Base-by-base conservation (phyloP, 768 basidiomycete species). In the Pisolithus microcarpus region DNA sequence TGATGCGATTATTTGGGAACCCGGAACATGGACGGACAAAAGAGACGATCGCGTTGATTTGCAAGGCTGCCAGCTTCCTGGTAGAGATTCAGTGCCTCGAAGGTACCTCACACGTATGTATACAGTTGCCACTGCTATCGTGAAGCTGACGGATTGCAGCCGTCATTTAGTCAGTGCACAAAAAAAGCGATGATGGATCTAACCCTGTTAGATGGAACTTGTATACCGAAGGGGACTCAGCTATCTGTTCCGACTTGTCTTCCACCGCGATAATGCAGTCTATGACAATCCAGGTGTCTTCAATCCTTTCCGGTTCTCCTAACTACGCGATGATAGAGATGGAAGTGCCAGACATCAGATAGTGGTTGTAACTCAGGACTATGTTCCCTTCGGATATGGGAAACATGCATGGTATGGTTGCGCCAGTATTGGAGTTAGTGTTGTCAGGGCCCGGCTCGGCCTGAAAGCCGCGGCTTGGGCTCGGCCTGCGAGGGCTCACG, bases 221-320 rank as follows among this genome's bases (percentile, higher is more conserved):
- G 66, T 30, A 53, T 73, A 24, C 72, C 72, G 0, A 56, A 63
- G 26, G 73, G 69, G 7, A 63, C 62, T 23, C 46, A 54, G 19
- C 28, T 72, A 6, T 28, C 59, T 2, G 60, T 58, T 11, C 56
- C 69, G 3, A 28, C 59, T 48, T 15, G 59, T 58, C 7, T 38
- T 61, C 0, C 66, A 67, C 39, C 51, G 26, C 3, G 59, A 65
- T 13, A 38, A 51, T 8, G 38, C 28, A 6, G 5, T 53, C 4
- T 75, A 76, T 43, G 53, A 66, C 1, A 61, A 72, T 36, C 53
- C 75, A 0, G 21, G 61, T 0, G 52, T 49, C 4, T 75, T 82
- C 53, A 69, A 78, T 36, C 73, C 73, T 0, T 79, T 76, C 61
- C 75, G 80, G 2, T 81, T 78, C 55, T 63, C 69, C 0, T 58